Percentiles rank a stretch among this genome's conserved stretches.
Conservation (phyloP, 495 filamentous ascomycete species). For the Hypoxylon rickii region DNA sequence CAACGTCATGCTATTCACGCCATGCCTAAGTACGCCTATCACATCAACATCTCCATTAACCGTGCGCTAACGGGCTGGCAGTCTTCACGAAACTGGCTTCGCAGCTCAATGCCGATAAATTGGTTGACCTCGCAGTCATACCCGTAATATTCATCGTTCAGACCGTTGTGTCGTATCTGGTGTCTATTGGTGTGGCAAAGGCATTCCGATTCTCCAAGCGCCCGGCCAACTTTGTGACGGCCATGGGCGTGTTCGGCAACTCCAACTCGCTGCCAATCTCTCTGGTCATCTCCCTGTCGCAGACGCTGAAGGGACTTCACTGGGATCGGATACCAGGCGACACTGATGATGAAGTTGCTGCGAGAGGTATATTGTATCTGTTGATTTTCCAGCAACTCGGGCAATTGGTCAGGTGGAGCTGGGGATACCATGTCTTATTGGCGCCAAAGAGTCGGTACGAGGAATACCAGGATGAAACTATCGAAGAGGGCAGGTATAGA, state of each 20-base stretch:
- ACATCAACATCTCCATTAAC: neutral
- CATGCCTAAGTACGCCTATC: constrained; percentile 79
- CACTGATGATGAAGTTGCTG: constrained; percentile 92
- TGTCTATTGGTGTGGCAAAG: constrained; percentile 69
- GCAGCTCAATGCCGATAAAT: constrained; percentile 87
- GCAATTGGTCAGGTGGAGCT: constrained; percentile 94
- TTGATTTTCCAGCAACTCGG: constrained; percentile 98
- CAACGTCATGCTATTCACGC: constrained; percentile 92
- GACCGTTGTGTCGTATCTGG: constrained; percentile 79
- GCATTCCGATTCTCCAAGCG: constrained; percentile 80
- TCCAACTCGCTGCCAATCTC: constrained; percentile 98
- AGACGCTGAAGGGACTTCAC: constrained; percentile 87
- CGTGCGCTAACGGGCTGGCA: constrained; percentile 39
- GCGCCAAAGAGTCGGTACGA: constrained; percentile 76
- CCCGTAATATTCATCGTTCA: constrained; percentile 90
- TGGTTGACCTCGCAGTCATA: constrained; percentile 88
- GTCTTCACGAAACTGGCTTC: constrained; percentile 98
- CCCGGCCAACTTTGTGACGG: constrained; percentile 88
- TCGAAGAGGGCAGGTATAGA: constrained; percentile 73
- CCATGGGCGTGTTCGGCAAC: constrained; percentile 98
- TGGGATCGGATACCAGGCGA: constrained; percentile 91
- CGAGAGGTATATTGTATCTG: constrained; percentile 91
- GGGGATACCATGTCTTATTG: constrained; percentile 91
- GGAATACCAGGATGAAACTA: constrained; percentile 57
- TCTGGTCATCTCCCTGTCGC: constrained; percentile 88